Conservation (phyloP, 352 stramenopile genomes). For the Pythium dissotocum region DNA sequence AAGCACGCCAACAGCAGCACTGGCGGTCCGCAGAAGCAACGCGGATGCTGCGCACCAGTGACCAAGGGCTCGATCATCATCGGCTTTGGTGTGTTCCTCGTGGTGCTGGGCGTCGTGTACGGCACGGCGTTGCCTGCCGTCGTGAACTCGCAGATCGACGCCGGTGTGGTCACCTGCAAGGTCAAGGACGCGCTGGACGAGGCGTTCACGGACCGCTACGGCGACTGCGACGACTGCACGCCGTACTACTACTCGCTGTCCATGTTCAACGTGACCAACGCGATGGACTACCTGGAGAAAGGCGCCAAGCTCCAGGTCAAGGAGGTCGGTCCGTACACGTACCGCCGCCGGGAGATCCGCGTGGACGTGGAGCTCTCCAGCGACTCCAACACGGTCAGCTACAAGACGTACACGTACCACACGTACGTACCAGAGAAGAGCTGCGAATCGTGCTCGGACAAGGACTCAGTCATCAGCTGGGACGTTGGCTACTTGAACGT, state of each 20-base stretch:
- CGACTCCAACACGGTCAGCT: constrained; percentile 57
- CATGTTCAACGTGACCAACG: constrained; percentile 82
- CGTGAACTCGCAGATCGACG: constrained; percentile 40
- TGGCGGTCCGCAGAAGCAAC: not conserved
- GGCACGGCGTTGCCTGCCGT: constrained; percentile 51
- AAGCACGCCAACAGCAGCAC: constrained; percentile 1
- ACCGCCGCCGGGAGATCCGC: constrained; percentile 61
- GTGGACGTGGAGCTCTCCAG: constrained; percentile 55
- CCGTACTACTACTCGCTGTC: constrained; percentile 69
- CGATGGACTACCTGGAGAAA: constrained; percentile 50
- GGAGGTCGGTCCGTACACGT: constrained; percentile 73
- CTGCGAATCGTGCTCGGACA: constrained; percentile 57
- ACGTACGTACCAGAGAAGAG: constrained; percentile 47
- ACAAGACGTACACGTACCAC: constrained; percentile 83
- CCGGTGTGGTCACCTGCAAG: constrained; percentile 48
- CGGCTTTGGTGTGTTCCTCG: constrained; percentile 35
- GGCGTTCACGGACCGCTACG: constrained; percentile 55
- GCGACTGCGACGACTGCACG: constrained; percentile 75
- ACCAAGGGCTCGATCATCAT: constrained; percentile 39
- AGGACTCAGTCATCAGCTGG: constrained; percentile 55
- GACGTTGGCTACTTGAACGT: constrained; percentile 75
- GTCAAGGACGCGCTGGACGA: constrained; percentile 39
- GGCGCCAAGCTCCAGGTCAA: constrained; percentile 57
- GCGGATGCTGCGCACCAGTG: constrained; percentile 17
- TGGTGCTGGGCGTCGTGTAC: constrained; percentile 55